Percentiles rank a stretch among this genome's conserved stretches.
Conservation (phyloP, 805 yeast species). For the Candida suzukii region DNA sequence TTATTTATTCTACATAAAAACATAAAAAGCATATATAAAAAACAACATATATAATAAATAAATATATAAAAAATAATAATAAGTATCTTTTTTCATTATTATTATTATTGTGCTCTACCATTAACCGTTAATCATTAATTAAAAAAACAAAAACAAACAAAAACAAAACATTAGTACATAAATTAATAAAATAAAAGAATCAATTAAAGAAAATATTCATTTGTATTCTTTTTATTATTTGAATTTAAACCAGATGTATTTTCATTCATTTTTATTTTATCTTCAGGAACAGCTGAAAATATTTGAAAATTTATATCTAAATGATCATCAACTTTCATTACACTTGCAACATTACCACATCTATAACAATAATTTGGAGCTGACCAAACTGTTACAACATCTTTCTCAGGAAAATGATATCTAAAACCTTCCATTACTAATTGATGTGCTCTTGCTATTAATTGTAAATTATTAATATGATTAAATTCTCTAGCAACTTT, state of each 20-base stretch:
- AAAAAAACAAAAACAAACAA: too few relatives aligned
- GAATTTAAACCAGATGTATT: neutral
- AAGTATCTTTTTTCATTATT: too few relatives aligned
- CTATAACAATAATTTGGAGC: conserved; percentile 97
- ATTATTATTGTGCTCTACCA: neutral
- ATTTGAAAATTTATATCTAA: conserved; percentile 86
- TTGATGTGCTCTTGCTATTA: conserved; percentile 96
- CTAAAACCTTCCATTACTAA: conserved; percentile 98
- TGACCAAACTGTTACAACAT: conserved; percentile 96
- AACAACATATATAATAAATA: too few relatives aligned
- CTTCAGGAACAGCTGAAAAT: conserved; percentile 93
- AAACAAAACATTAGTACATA: too few relatives aligned
- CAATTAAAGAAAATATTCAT: conserved; percentile 28
- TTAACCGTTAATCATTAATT: neutral
- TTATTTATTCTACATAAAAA: too few relatives aligned
- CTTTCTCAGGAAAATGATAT: conserved; percentile 92
- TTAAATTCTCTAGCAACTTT: conserved; percentile 93
- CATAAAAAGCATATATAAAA: too few relatives aligned
- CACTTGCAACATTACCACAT: conserved; percentile 97
- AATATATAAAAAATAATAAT: too few relatives aligned
- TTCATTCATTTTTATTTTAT: conserved; percentile 32
- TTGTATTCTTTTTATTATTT: conserved; percentile 28
- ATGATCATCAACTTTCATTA: conserved; percentile 89
- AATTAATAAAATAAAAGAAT: neutral
- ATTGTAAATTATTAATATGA: conserved; percentile 80